phyloP scores from a whole-genome alignment of 352 stramenopile species.

The Globisporangium okanoganense region DNA sequence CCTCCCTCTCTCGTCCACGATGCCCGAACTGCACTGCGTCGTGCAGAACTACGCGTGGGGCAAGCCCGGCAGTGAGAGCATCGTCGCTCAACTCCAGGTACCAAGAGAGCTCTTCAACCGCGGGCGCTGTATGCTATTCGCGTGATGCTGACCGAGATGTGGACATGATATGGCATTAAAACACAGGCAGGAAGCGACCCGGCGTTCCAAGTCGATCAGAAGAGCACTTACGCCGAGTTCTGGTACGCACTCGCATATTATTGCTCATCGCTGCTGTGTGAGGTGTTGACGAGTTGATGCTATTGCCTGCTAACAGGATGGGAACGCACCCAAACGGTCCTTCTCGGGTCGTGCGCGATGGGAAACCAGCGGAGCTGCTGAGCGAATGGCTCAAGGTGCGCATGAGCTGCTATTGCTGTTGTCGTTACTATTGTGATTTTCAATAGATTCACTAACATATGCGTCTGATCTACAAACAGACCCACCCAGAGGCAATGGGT shows the following conservation, averaged over 20 bases:
- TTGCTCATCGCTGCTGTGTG: not conserved
- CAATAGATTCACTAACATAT: not conserved
- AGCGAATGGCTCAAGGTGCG: constrained; percentile 66
- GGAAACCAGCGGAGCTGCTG: constrained; percentile 42
- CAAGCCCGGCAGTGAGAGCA: constrained; percentile 74
- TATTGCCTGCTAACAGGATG: constrained; percentile 61
- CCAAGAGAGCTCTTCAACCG: not conserved
- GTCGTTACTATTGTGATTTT: not conserved
- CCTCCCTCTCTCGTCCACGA: constrained; percentile 10
- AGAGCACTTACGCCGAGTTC: constrained; percentile 80
- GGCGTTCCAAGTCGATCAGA: constrained; percentile 39
- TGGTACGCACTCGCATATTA: constrained; percentile 44
- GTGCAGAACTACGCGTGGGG: constrained; percentile 91
- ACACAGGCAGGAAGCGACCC: constrained; percentile 40
- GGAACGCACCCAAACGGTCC: constrained; percentile 93
- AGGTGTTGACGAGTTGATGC: constrained; percentile 4
- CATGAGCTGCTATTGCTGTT: not conserved
- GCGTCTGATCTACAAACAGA: constrained; percentile 10
- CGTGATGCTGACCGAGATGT: not conserved
- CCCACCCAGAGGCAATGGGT: constrained; percentile 35
- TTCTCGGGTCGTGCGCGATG: constrained; percentile 60
- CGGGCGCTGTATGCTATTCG: not conserved
- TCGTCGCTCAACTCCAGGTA: constrained; percentile 88
- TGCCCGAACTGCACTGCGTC: constrained; percentile 81
- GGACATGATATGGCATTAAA: not conserved